Evolutionary conservation across 2,329 filamentous ascomycete species (phyloP).

Genomic region (Alternaria burnsii): DNA sequence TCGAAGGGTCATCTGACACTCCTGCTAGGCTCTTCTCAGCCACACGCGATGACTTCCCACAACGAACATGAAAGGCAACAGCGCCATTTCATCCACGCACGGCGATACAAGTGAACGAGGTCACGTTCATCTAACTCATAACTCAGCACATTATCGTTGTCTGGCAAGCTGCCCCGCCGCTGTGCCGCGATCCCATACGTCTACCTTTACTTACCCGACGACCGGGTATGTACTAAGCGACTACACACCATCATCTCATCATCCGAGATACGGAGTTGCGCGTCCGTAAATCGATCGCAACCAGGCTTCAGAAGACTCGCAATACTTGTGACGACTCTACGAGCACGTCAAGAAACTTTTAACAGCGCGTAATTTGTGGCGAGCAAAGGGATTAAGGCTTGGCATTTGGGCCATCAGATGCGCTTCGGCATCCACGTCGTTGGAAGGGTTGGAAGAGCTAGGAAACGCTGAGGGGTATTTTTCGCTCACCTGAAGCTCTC

Average conservation of each 20-base stretch:
- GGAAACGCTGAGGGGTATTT: not conserved
- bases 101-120: slow-evolving; percentile 2
- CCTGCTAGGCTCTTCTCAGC: slow-evolving; percentile 27
- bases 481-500: slow-evolving; percentile 6
- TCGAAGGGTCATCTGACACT: slow-evolving; percentile 35
- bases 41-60: slow-evolving; percentile 30
- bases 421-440: slow-evolving; percentile 13
- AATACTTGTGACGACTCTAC: not conserved
- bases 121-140: not conserved
- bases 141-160: slow-evolving; percentile 21
- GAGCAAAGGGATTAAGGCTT: slow-evolving; percentile 19
- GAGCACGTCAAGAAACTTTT: not conserved
- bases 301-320: not conserved
- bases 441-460: slow-evolving; percentile 5
- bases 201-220: slow-evolving; percentile 34
- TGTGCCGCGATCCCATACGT: slow-evolving; percentile 27
- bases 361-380: slow-evolving; percentile 11
- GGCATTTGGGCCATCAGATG: slow-evolving; percentile 25
- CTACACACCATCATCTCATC: slow-evolving; percentile 17
- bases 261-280: slow-evolving; percentile 1
- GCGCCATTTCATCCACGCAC: slow-evolving; percentile 18
- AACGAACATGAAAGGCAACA: slow-evolving; percentile 31
- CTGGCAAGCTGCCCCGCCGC: slow-evolving; percentile 14
- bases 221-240: slow-evolving; percentile 29
- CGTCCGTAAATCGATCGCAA: slow-evolving; percentile 2